Evolutionary conservation across 257 asterid genomes (phyloP).

Genomic region (Solanum commersonii): DNA sequence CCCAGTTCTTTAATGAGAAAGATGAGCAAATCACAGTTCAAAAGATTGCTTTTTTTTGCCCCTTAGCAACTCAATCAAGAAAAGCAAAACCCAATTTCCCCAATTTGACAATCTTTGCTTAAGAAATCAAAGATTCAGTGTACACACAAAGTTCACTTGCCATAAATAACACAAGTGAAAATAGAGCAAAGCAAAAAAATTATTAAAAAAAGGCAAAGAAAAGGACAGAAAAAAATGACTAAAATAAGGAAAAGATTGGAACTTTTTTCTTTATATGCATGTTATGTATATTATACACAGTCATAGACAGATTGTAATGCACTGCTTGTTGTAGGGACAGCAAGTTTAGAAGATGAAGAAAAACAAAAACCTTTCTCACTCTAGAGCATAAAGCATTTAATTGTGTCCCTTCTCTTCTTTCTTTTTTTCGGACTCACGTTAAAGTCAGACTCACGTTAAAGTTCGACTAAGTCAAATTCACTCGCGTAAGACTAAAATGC

Average conservation of each 20-base stretch:
- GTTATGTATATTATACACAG: neutral
- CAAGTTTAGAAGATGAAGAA: neutral
- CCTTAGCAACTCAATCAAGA: neutral
- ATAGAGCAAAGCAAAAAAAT: neutral
- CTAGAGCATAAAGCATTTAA: neutral
- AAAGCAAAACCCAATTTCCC: neutral
- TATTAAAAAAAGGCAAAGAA: neutral
- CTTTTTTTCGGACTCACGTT: rapidly evolving
- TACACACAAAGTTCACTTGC: constrained; percentile 10
- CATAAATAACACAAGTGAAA: neutral
- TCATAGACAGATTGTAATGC: neutral
- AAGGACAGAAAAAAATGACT: neutral
- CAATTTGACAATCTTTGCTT: neutral
- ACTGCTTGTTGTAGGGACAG: neutral
- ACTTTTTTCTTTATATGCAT: neutral
- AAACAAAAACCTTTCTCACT: neutral
- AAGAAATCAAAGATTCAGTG: constrained; percentile 4
- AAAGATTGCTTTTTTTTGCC: neutral
- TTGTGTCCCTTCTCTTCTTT: neutral
- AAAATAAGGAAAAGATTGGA: neutral
- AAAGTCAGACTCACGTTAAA: rapidly evolving
- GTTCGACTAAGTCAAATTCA: neutral
- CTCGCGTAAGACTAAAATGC: too few species aligned
- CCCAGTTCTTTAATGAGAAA: neutral
- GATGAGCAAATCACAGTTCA: neutral